These are phyloP conservation scores for Paxillus involutus DNA, from an alignment of 768 basidiomycete species.

Conservation along the genomic window DNA sequence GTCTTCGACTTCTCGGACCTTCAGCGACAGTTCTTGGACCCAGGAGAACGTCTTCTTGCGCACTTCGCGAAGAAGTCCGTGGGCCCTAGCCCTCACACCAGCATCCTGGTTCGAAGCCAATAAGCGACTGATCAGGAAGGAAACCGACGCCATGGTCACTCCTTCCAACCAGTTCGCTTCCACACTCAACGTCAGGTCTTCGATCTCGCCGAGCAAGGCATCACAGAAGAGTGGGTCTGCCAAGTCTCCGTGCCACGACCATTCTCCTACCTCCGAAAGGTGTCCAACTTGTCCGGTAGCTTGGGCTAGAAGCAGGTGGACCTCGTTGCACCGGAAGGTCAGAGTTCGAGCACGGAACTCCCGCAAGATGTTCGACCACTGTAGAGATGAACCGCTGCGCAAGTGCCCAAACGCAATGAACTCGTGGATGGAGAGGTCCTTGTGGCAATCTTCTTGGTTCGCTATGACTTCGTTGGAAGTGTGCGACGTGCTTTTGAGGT, in stretches of 20 bases:
- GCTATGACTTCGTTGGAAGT: conserved; percentile 43
- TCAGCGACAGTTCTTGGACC: conserved; percentile 32
- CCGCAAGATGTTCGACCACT: too few species aligned
- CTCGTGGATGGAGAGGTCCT: not conserved
- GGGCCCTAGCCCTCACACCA: conserved; percentile 9
- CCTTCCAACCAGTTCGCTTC: conserved; percentile 4
- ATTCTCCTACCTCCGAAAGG: not conserved
- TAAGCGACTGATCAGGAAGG: not conserved
- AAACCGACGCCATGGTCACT: conserved; percentile 2
- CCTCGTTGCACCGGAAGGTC: too few species aligned
- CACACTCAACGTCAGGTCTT: not conserved
- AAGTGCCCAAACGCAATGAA: too few species aligned
- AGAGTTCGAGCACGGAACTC: too few species aligned
- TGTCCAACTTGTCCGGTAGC: not conserved
- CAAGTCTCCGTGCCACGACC: conserved; percentile 13
- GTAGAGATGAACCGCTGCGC: too few species aligned
- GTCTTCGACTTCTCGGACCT: conserved; percentile 6
- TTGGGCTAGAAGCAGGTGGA: not conserved
- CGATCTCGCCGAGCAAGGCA: not conserved
- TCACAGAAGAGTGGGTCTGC: conserved; percentile 7
- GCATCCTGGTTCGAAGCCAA: not conserved
- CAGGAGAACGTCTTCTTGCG: conserved; percentile 35
- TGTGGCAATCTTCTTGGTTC: conserved; percentile 29
- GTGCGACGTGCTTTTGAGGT: conserved; percentile 35
- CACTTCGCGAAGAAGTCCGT: conserved; percentile 27